Base-by-base conservation (phyloP, 129 eudicot genomes). In the Solidago caesia region DNA sequence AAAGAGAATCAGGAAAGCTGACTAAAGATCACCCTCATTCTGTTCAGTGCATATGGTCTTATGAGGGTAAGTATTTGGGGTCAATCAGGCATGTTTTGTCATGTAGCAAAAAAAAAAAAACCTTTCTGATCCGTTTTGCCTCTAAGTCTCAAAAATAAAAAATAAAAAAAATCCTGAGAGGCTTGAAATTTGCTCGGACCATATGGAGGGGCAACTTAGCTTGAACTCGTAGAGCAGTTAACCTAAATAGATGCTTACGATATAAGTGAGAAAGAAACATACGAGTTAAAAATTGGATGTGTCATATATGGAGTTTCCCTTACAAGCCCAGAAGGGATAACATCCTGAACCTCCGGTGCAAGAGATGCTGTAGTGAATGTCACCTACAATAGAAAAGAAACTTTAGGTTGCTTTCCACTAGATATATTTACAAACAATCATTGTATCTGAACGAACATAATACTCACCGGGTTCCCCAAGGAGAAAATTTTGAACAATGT, bases 271-370 rank as follows among this genome's bases (percentile, higher is more conserved):
- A 76, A 79, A 76, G 79, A 63, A 77, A 13, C 88, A 1, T 90
- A 93, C 96, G 97, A 86, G 96, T 93, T 92, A 77, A 92, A 92
- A 61, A 92, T 88, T 55, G 88, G 85, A 81, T 92, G 95, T 7
- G 92, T 86, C 80, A 93, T 67, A 76, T 73, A 93, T 12, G 96
- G 87, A 75, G 89, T 90, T 87, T 83, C 75, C 86, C 98, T 88
- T 60, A 80, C 87, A 71, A 93, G 98, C 77, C 89, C 89, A 48
- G 89, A 64, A 84, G 98, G 98, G 53, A 90, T 86, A 78, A 65
- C 61, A 74, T 82, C 78, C 68, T 85, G 65, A 77, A 90, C 96
- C 81, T 88, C 98, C 47, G 89, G 89, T 45, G 91, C 98, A 77
- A 93, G 80, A 62, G 95, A 85, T 46, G 84, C 85, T 55, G 98